Evolutionary conservation across 169 alveolate species (phyloP).

Genomic region (Amoebophrya sp.): DNA sequence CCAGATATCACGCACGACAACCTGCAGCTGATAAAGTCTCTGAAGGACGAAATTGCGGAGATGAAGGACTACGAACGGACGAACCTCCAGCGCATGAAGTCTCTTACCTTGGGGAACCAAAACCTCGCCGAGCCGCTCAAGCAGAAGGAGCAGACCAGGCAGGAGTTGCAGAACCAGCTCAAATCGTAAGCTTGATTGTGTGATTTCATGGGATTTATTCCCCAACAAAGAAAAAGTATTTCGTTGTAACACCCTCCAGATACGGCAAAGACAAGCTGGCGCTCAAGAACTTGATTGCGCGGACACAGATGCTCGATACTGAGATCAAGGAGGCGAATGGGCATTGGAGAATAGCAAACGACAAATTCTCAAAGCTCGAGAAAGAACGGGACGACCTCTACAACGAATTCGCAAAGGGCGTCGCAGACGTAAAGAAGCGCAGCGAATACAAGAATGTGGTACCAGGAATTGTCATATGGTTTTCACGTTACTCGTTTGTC

Average conservation of each 20-base stretch:
- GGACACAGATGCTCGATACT: background rate
- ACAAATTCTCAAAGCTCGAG: background rate
- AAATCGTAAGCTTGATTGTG: background rate
- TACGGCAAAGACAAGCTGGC: conserved; percentile 31
- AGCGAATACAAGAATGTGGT: background rate
- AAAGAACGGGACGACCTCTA: background rate
- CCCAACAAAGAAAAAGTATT: no score
- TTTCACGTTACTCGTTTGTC: no score
- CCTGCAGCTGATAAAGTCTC: conserved; percentile 55
- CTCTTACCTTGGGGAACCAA: conserved; percentile 8
- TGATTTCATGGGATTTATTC: no score
- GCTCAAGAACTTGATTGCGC: conserved; percentile 22
- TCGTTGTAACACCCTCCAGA: no score
- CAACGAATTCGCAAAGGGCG: background rate
- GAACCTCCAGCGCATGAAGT: conserved; percentile 19
- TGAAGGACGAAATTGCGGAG: conserved; percentile 34
- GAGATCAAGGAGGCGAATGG: background rate
- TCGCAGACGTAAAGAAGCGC: background rate
- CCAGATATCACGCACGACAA: conserved; percentile 57
- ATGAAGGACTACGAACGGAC: conserved; percentile 21
- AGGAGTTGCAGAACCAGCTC: conserved; percentile 24
- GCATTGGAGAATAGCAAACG: background rate
- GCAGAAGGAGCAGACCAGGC: conserved; percentile 26
- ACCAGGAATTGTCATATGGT: no score
- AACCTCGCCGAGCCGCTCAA: conserved; percentile 30